A percentile compares a stretch with the other conserved stretches of the same genome.
Evolutionary conservation across 176 grass and related monocot genomes (phyloP).

Genomic region (Zoysia pacifica): DNA sequence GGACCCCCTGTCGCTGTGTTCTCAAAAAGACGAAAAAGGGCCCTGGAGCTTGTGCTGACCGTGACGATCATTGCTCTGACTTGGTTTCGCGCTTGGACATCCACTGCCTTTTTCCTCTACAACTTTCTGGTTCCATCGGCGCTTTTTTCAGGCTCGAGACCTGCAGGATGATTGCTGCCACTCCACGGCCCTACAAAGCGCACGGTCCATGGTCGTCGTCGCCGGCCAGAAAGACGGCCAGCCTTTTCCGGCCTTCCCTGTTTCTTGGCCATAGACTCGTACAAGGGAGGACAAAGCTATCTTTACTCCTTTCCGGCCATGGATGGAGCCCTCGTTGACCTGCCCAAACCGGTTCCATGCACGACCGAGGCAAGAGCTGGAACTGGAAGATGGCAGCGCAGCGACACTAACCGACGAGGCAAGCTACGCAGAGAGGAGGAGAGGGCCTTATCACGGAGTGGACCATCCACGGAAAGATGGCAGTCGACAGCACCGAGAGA

Average conservation of each 20-base stretch:
- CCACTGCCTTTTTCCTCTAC: not conserved
- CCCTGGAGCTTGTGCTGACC: too few relatives aligned
- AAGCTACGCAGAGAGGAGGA: too few relatives aligned
- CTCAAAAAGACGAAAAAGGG: too few relatives aligned
- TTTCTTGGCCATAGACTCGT: not conserved
- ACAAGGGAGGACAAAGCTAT: not conserved
- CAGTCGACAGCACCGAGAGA: not conserved
- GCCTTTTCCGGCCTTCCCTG: conserved; percentile 32
- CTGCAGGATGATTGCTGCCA: conserved; percentile 17
- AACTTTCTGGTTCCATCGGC: not conserved
- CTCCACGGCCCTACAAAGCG: not conserved
- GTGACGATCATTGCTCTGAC: too few relatives aligned
- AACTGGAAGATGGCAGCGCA: too few relatives aligned
- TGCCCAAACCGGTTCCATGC: too few relatives aligned
- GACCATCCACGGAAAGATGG: conserved; percentile 7
- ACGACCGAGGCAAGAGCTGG: too few relatives aligned
- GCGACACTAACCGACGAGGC: too few relatives aligned
- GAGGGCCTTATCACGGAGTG: not conserved
- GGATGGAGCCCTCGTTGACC: not conserved
- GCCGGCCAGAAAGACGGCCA: conserved; percentile 10
- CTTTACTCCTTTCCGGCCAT: conserved; percentile 12
- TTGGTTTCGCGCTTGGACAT: too few relatives aligned
- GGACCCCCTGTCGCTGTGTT: too few relatives aligned
- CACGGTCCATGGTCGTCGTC: not conserved
- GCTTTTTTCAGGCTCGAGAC: conserved; percentile 28